phyloP scores from a whole-genome alignment of 2,329 filamentous ascomycete species.

The Furcasterigmium sp. region DNA sequence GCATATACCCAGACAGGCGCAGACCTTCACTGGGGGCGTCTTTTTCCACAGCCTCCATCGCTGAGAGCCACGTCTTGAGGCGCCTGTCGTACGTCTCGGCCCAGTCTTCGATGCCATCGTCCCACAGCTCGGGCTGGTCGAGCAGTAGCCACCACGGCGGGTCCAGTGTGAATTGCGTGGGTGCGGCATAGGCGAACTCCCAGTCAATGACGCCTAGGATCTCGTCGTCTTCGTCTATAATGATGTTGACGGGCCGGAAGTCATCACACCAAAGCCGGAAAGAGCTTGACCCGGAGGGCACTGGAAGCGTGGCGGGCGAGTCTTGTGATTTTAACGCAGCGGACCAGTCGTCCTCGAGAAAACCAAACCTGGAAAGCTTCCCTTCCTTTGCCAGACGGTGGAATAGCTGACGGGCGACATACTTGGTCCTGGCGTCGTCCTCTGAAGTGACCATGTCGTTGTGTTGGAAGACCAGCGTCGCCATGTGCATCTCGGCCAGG shows the following conservation, averaged over 20 bases:
- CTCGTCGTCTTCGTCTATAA: conserved; percentile 19
- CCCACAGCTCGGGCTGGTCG: conserved; percentile 24
- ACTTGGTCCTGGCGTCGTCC: conserved; percentile 24
- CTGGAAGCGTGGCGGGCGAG: neutral
- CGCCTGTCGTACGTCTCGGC: conserved; percentile 22
- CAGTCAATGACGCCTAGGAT: conserved; percentile 32
- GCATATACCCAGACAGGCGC: conserved; percentile 17
- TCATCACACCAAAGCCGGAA: conserved; percentile 26
- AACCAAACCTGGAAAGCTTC: conserved; percentile 7
- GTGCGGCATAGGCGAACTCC: conserved; percentile 31
- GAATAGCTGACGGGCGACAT: conserved; percentile 24
- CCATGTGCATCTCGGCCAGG: conserved; percentile 31
- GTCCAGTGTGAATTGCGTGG: conserved; percentile 24
- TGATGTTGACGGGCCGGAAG: conserved; percentile 24
- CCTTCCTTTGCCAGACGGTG: conserved; percentile 16
- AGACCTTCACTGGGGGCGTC: neutral
- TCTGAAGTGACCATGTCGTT: conserved; percentile 25
- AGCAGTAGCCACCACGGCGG: conserved; percentile 34
- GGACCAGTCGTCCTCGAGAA: conserved; percentile 11
- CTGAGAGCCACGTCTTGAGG: conserved; percentile 18
- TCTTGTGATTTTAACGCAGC: neutral
- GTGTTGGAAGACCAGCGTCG: conserved; percentile 25
- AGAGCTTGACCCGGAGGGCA: neutral
- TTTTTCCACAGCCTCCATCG: neutral
- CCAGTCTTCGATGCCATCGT: conserved; percentile 23